Evolutionary conservation across 208 protist species (phyloP), one percentile per base, ranked within the genome.

Genomic region (Acanthamoeba lugdunensis): DNA sequence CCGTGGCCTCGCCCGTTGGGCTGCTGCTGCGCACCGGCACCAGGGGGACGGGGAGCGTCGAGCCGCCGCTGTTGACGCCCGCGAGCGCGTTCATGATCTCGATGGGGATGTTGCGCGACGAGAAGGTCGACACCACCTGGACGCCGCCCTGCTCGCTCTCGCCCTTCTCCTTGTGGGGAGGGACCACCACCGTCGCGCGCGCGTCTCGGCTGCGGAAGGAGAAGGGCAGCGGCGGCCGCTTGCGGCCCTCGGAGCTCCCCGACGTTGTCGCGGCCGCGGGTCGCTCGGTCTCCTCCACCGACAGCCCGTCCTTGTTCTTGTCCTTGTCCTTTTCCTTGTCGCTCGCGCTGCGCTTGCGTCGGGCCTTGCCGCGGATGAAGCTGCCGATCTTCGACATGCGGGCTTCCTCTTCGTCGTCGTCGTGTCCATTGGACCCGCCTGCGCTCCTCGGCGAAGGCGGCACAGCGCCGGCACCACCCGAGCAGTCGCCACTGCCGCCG

Each of bases 251-350:
- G 0, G 50, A 41, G 37, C 2, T 41, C 52, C 50, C 50, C n/a
- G 21, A 18, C 5, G 71, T 4, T 0, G 13, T 28, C 11, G 33
- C 50, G 30, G 69, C n/a, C n/a, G 48, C 9, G 21, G 77, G 23
- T 25, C 77, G 45, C 28, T 25, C n/a, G 45, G 18, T 85, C 77
- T 61, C 54, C 54, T 23, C 54, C 54, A 61, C 58, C 58, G 23
- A n/a, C 21, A 65, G 14, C 58, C 25, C 37, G 3, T 85, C 77
- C 21, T n/a, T 13, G 23, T n/a, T 18, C 2, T 58, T 58, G 14
- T 65, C 58, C 23, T 65, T 65, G 7, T 23, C 52, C 79, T 87
- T 87, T 23, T 87, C 79, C 79, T 87, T 87, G 50, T 87, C 79
- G 50, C 79, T 87, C 28, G 41, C 23, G 79, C 79, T 87, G 33